Conservation (phyloP, 129 eudicot genomes). For the Flaveria linearis region DNA sequence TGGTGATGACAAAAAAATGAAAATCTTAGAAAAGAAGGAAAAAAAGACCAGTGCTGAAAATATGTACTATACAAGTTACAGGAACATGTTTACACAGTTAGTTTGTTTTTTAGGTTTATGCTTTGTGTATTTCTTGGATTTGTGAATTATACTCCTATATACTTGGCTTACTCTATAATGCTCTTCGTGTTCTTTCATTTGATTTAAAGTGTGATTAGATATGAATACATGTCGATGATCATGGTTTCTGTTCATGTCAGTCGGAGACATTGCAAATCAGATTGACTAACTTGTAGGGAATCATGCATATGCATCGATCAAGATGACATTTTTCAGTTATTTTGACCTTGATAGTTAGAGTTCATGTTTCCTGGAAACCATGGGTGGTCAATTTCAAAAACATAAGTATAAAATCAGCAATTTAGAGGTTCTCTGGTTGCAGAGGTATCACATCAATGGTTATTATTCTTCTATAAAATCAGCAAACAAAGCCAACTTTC, state of each 20-base stretch:
- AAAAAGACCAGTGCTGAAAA: constrained; percentile 14
- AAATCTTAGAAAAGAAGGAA: constrained; percentile 20
- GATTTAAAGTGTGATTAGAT: constrained; percentile 23
- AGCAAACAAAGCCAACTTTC: neutral
- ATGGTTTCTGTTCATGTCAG: constrained; percentile 13
- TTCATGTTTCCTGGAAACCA: too few relatives aligned
- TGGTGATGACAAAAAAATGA: neutral
- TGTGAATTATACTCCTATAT: constrained; percentile 24
- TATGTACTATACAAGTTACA: constrained; percentile 38
- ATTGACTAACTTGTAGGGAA: neutral
- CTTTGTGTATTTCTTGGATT: constrained; percentile 32
- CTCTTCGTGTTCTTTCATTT: constrained; percentile 21
- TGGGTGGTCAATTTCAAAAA: too few relatives aligned
- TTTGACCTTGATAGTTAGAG: neutral
- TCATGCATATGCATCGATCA: neutral
- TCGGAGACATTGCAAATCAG: neutral
- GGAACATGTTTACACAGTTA: constrained; percentile 25
- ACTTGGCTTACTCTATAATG: constrained; percentile 18
- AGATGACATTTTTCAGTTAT: neutral
- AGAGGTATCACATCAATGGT: neutral
- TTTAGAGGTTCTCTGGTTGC: neutral
- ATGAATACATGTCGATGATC: constrained; percentile 22
- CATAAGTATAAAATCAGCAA: too few relatives aligned
- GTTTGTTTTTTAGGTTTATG: constrained; percentile 25
- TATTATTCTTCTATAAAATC: too few relatives aligned